Evolutionary conservation across 331 rosid species (phyloP).

Genomic region (Quercus tomentella): DNA sequence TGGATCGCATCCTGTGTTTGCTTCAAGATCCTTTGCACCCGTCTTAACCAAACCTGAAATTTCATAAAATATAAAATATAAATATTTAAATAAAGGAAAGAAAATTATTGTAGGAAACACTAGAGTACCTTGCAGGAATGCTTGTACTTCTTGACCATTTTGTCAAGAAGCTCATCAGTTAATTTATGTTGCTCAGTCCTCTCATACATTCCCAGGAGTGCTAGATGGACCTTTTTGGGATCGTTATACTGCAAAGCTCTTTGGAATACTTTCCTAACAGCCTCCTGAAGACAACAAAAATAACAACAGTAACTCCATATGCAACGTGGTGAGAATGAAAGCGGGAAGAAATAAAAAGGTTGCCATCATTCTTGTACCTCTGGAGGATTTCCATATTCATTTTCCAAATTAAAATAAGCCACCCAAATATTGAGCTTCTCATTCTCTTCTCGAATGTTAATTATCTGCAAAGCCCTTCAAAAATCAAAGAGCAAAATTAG

Average conservation of each 20-base stretch:
- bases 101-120: constrained; percentile 10
- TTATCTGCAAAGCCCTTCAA: constrained; percentile 79
- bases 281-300: constrained; percentile 51
- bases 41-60: constrained; percentile 82
- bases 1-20: constrained; percentile 58
- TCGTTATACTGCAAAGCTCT: constrained; percentile 79
- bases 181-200: constrained; percentile 70
- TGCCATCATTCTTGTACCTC: constrained; percentile 43
- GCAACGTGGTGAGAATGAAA: not conserved
- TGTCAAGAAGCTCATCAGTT: constrained; percentile 68
- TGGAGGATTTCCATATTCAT: constrained; percentile 75
- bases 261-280: constrained; percentile 68
- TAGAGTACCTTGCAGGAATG: constrained; percentile 80
- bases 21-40: constrained; percentile 52
- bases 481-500: not conserved
- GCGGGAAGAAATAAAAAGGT: not conserved
- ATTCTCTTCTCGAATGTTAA: constrained; percentile 80
- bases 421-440: constrained; percentile 93
- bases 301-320: constrained; percentile 12
- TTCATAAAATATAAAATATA: constrained; percentile 9
- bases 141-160: constrained; percentile 87
- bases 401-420: constrained; percentile 90
- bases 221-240: constrained; percentile 70
- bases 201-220: constrained; percentile 82
- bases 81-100: not conserved